Base-by-base conservation (phyloP, 2,329 filamentous ascomycete species). In the Claviceps sp. region DNA sequence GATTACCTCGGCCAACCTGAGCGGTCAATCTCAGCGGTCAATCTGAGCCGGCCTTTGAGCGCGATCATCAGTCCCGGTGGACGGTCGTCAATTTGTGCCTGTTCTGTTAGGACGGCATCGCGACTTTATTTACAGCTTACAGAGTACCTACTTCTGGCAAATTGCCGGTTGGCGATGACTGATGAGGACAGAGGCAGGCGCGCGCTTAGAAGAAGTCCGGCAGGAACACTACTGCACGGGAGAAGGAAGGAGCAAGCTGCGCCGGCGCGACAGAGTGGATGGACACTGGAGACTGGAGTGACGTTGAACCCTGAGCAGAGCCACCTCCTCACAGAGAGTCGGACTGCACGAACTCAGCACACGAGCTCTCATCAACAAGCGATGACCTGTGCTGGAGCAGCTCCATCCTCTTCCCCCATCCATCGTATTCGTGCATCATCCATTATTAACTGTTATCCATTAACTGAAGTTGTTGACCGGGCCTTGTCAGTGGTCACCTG, bases 181-280 rank as follows among this genome's bases (percentile, higher is more conserved):
- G 45, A 34, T 46, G 30, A 37, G n/a, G n/a, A n/a, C n/a, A n/a
- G n/a, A n/a, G 51, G 41, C 22, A 47, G 41, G 51, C 51, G 51
- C 51, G 51, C 51, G 51, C 51, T 52, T 52, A 50, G 51, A 52
- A 48, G 38, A 47, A 37, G 26, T 5, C 20, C 18, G 42, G 42
- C 20, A 44, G 42, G 30, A 4, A 13, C 30, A 34, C 13, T 24
- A 14, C 24, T 6, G 24, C 24, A 22, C n/a, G 13, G 6, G 20
- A 34, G 14, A 34, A 30, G 37, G 47, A 48, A 26, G 30, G 47
- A 18, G 47, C 37, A 11, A 9, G 41, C 22, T 22, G 42, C 4
- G 11, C 20, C 38, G 38, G n/a, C n/a, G 38, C 38, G 16, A 16
- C 38, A 40, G 6, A n/a, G 38, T 16, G 38, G 26, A 22, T 16